Evolutionary conservation across 352 stramenopile species (phyloP), one percentile per base, ranked within the genome.

Genomic region (Phytophthora quininea): DNA sequence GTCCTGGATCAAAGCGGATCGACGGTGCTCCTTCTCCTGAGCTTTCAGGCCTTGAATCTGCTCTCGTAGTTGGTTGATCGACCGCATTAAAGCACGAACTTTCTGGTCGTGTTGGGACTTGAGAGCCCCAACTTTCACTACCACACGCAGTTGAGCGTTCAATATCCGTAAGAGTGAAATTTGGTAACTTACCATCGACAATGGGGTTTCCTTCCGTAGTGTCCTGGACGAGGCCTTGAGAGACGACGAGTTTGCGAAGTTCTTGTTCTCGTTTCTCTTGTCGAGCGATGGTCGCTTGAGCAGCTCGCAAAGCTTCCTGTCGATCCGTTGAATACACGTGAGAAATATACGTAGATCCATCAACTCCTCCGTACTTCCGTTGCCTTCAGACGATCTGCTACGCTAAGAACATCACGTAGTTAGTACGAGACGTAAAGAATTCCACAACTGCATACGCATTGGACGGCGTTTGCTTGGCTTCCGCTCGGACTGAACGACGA

Each of bases 1-100:
- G 27, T 79, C 82, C 62, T 95, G 88, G 57, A 97, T 97, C 42
- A 97, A 71, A 6, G 85, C 88, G 3, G 89, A 96, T 2, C 89
- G 79, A 8, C 90, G 82, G 58, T 96, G 90, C 53, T 97, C 90
- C 42, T 95, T 96, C 55, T 92, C 86, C 57, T 97, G 87, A 9
- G 86, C 62, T 64, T 89, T 94, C 8, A 95, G 69, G 2, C 64
- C 55, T 59, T 86, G 73, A 19, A 96, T 54, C 58, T 96, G 84
- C 15, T 91, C 79, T 49, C 94, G 89, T 7, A 97, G 73, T 56
- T 94, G 76, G 51, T 84, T 81, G 57, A 97, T 95, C 45, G 82
- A 95, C 52, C 86, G 87, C 90, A 97, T 95, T 15, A 97, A 60
- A 31, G 77, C 76, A n/a, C 84, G 80, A n/a, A 93, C 86, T 71